Conservation (phyloP, 2,329 filamentous ascomycete genomes). For the Plenodomus lindquistii region DNA sequence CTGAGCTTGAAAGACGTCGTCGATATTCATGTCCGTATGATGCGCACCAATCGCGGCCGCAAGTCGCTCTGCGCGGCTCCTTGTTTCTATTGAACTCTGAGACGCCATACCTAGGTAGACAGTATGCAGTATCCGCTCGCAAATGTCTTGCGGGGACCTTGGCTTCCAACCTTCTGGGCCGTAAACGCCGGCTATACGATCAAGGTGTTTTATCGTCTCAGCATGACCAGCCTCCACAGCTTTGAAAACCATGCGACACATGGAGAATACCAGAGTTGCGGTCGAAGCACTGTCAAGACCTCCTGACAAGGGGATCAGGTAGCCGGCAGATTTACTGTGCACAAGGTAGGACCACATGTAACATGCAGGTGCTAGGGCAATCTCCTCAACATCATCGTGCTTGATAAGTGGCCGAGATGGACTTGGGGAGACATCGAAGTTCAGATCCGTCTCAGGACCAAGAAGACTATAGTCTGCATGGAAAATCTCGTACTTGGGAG, state of each 20-base stretch:
- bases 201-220: slow-evolving; percentile 48
- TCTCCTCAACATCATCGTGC: slow-evolving; percentile 62
- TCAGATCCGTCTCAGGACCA: slow-evolving; percentile 45
- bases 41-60: slow-evolving; percentile 67
- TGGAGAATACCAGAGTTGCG: slow-evolving; percentile 36
- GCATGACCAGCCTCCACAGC: slow-evolving; percentile 55
- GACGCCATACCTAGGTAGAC: slow-evolving; percentile 32
- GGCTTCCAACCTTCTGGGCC: slow-evolving; percentile 56
- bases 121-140: slow-evolving; percentile 61
- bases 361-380: slow-evolving; percentile 65
- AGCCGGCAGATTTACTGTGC: slow-evolving; percentile 57
- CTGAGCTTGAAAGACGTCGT: slow-evolving; percentile 65
- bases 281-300: slow-evolving; percentile 61
- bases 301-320: slow-evolving; percentile 61
- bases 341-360: slow-evolving; percentile 70
- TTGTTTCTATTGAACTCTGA: slow-evolving; percentile 66
- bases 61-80: slow-evolving; percentile 66
- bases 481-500: slow-evolving; percentile 53
- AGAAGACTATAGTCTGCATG: slow-evolving; percentile 53
- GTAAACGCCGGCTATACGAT: slow-evolving; percentile 56
- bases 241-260: slow-evolving; percentile 61
- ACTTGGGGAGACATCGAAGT: slow-evolving; percentile 53
- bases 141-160: slow-evolving; percentile 63
- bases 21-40: slow-evolving; percentile 62
- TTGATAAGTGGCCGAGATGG: slow-evolving; percentile 35